Percentiles rank a stretch among this genome's conserved stretches.
These are phyloP conservation scores for Brettanomyces sp. DNA, from an alignment of 805 yeast species.

Conservation along the genomic window DNA sequence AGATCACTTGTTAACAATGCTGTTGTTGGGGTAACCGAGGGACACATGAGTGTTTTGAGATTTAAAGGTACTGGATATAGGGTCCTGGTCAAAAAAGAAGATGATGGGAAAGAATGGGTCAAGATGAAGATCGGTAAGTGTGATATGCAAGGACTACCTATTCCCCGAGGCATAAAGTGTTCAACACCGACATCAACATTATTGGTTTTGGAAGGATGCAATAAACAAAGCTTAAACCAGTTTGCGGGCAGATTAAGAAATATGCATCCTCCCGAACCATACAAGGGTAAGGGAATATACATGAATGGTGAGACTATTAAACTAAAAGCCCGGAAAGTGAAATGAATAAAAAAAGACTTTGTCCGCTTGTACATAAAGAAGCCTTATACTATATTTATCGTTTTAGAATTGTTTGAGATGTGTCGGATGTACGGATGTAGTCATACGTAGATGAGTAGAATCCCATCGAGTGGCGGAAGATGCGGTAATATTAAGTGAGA, in stretches of 20 bases:
- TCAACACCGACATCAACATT: slow-evolving; percentile 79
- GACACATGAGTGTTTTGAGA: slow-evolving; percentile 78
- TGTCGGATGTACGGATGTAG: too few species aligned
- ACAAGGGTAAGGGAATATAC: slow-evolving; percentile 95
- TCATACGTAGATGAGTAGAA: too few species aligned
- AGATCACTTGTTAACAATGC: slow-evolving; percentile 72
- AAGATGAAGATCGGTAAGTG: slow-evolving; percentile 84
- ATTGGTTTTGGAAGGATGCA: slow-evolving; percentile 74
- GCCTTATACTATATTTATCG: too few species aligned
- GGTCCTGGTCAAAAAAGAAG: slow-evolving; percentile 54
- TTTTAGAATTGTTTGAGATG: too few species aligned
- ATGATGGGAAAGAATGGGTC: slow-evolving; percentile 46
- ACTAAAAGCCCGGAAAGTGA: slow-evolving; percentile 87
- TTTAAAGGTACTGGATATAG: slow-evolving; percentile 97
- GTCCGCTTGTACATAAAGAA: slow-evolving; percentile 1
- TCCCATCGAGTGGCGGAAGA: too few species aligned
- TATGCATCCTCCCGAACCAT: slow-evolving; percentile 94
- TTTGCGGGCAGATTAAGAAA: slow-evolving; percentile 85
- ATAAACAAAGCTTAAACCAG: slow-evolving; percentile 77
- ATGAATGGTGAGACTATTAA: slow-evolving; percentile 85
- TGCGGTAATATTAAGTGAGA: too few species aligned
- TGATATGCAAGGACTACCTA: slow-evolving; percentile 60
- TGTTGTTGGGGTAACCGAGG: slow-evolving; percentile 83
- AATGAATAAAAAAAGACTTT: slow-evolving; percentile 32
- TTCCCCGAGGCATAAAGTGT: slow-evolving; percentile 73